Evolutionary conservation across 805 yeast genomes (phyloP), one percentile per base, ranked within the genome.

Genomic region (Sugiyamaella marilandica): DNA sequence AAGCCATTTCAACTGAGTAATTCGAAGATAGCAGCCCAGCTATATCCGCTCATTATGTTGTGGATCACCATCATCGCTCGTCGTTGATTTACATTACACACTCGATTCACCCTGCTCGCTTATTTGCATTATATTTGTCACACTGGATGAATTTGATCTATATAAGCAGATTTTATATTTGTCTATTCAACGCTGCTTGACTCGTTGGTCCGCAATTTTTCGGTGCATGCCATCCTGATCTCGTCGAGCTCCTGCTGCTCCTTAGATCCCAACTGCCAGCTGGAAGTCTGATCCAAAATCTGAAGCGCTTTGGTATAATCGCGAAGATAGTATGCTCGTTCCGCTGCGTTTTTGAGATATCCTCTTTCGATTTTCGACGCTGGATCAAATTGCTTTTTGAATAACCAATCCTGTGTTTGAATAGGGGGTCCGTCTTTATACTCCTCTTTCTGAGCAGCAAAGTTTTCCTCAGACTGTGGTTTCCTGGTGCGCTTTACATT

Each of bases 391-490:
- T 13, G 31, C 13, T 14, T 13, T 10, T 21, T 37, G 18, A 32
- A 24, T 11, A 39, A 10, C 35, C 14, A 24, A 34, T 55, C 55
- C n/a, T 49, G 52, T 3, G 51, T 46, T 32, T 60, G 62, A 5
- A 66, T 55, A 0, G 95, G 94, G 0, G 95, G 95, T 0, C 71
- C 63, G 0, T 59, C 46, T 56, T 67, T 68, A 62, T 81, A 88
- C 60, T 75, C 78, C 2, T 57, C 56, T 55, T 71, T 70, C 65
- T 89, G 92, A 8, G 54, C 62, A 33, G 63, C 68, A 58, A 70
- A 89, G 52, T 79, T 85, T 50, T 83, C 91, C 41, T 80, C 82
- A 0, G 84, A 62, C 63, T 89, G 97, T 0, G 82, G 83, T 60
- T 39, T 39, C 8, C 39, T 34, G 39, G 29, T 24, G 7, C 29